These are phyloP conservation scores for Suillus cothurnatus DNA, from an alignment of 768 basidiomycete species.

Conservation along the genomic window DNA sequence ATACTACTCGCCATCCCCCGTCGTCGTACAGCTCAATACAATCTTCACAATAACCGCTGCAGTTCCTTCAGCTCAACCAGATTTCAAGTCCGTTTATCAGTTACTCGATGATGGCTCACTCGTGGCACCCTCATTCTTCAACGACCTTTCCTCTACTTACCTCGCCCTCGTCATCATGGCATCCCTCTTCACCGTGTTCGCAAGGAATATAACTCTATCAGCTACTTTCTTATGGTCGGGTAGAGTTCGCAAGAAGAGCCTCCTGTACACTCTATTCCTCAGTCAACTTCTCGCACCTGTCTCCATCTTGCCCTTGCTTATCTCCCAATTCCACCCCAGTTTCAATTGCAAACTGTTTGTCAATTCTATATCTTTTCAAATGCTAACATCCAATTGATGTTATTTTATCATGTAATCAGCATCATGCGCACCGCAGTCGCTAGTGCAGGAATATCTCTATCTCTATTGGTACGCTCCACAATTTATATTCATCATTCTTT, in stretches of 20 bases:
- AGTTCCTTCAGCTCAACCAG: constrained; percentile 35
- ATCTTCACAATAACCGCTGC: constrained; percentile 49
- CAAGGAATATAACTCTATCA: constrained; percentile 53
- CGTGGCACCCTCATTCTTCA: constrained; percentile 46
- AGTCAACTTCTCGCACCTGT: constrained; percentile 57
- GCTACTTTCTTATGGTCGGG: constrained; percentile 53
- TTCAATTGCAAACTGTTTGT: constrained; percentile 53
- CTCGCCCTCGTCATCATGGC: constrained; percentile 50
- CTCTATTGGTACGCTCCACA: constrained; percentile 38
- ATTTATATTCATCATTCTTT: not conserved
- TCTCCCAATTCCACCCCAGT: constrained; percentile 44
- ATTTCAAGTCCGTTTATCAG: constrained; percentile 37
- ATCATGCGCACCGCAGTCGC: constrained; percentile 40
- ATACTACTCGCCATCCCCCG: no score
- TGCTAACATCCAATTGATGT: not conserved
- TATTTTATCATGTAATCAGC: constrained; percentile 23
- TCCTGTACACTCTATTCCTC: constrained; percentile 58
- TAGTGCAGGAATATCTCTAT: constrained; percentile 39
- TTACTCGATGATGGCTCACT: constrained; percentile 62
- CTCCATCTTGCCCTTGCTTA: constrained; percentile 45
- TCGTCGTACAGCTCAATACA: constrained; percentile 51
- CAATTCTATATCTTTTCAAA: not conserved
- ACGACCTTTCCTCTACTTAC: constrained; percentile 44
- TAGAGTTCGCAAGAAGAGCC: constrained; percentile 56
- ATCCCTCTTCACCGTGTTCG: constrained; percentile 50